Base-by-base conservation (phyloP, 2,329 filamentous ascomycete genomes). In the Cryphonectria nitschkei region DNA sequence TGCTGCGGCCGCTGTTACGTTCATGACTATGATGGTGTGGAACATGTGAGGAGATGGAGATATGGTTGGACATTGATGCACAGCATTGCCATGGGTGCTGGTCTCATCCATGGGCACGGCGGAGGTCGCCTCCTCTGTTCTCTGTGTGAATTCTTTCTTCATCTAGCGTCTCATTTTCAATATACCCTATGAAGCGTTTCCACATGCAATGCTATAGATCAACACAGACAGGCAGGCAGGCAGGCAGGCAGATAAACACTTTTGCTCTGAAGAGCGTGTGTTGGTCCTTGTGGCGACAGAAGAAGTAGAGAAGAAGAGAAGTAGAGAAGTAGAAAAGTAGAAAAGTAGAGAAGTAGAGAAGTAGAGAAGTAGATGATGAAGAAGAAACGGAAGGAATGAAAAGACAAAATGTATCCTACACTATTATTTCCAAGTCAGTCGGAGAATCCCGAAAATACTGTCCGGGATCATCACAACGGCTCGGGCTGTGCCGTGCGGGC, bases 1-100 rank as follows among this genome's bases (percentile, higher is more conserved):
- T 22, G 34, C 64, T 16, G 71, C 71, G 22, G 39, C 22, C 3
- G 13, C 63, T 16, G 46, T 41, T 46, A 58, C 63, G 58, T 26
- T 52, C 13, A 14, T 68, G 19, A 60, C 65, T 34, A 34, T 65
- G 5, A 22, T n/a, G 5, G 16, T n/a, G 32, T 46, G 67, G 29
- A 66, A 68, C 14, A 3, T 67, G 1, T 72, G 54, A 58, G 64
- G 56, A 65, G 22, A 34, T n/a, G 5, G 5, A 26, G 34, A 11
- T 13, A 32, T 14, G 54, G 13, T 6, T 22, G 56, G 34, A 32
- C 19, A 14, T 61, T 61, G 9, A 2, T 32, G 29, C 29, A 22
- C 32, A 13, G 4, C 26, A 26, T 26, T 26, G n/a, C 8, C 22
- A 16, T 41, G 60, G 32, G 19, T 62, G 60, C 60, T 62, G 60